A percentile compares a stretch with the other conserved stretches of the same genome.
phyloP scores from a whole-genome alignment of 305 asterid genomes.

The Nicotiana rustica region DNA sequence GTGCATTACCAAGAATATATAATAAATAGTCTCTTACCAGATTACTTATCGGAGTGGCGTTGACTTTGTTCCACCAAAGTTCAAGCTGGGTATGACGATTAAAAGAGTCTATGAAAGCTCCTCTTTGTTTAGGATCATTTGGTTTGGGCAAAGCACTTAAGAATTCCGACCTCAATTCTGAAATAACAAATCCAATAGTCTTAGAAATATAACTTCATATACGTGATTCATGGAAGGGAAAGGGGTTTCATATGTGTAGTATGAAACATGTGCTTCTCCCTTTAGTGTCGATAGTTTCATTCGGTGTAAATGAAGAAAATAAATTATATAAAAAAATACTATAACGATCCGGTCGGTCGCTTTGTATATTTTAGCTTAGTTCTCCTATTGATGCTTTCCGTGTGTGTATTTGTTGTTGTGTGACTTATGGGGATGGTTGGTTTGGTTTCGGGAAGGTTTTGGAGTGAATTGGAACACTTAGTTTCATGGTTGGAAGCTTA shows the following conservation, averaged over 20 bases:
- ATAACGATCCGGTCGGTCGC: no score
- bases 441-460: no score
- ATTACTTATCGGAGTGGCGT: background rate
- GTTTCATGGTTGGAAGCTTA: no score
- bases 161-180: slow-evolving; percentile 25
- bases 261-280: background rate
- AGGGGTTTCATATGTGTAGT: background rate
- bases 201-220: background rate
- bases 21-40: background rate
- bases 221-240: background rate
- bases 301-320: background rate
- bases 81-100: slow-evolving; percentile 24
- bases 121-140: background rate
- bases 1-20: no score
- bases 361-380: no score
- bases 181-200: background rate
- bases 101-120: slow-evolving; percentile 21
- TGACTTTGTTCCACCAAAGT: slow-evolving; percentile 29
- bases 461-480: no score
- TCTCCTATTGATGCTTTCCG: no score
- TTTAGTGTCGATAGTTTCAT: background rate
- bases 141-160: background rate
- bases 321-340: no score
- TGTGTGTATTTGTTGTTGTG: no score
- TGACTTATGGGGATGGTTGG: no score